Evolutionary conservation across 441 rosid genomes (phyloP).

Genomic region (Breynia disticha): DNA sequence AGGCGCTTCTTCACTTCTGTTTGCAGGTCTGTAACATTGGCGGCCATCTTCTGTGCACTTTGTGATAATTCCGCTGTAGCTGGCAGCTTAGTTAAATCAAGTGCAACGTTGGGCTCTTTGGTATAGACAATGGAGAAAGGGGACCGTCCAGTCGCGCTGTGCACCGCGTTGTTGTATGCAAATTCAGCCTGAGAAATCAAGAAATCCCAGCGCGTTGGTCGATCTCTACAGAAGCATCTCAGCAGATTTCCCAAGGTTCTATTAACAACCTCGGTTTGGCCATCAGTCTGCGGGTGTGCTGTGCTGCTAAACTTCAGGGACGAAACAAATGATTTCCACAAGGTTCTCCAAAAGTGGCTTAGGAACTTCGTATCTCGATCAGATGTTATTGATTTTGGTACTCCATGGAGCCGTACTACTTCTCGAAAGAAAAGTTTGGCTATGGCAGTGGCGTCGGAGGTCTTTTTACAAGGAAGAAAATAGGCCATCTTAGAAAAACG

Average conservation of each 20-base stretch:
- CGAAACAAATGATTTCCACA: background rate
- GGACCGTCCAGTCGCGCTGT: no score
- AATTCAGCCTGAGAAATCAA: no score
- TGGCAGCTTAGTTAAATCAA: background rate
- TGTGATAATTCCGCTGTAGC: background rate
- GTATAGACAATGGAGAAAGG: background rate
- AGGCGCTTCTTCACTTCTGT: background rate
- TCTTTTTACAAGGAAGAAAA: conserved; percentile 4
- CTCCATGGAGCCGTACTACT: background rate
- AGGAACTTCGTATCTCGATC: background rate
- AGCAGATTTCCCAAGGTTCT: fast-evolving
- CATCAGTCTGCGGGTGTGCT: no score
- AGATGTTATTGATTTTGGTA: conserved; percentile 1
- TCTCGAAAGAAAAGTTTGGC: background rate
- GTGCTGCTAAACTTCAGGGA: background rate
- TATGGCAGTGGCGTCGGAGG: background rate
- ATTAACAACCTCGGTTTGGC: background rate
- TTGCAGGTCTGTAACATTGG: background rate
- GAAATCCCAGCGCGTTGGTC: background rate
- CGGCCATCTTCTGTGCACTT: background rate
- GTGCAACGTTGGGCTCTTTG: background rate
- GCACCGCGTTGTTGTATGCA: no score
- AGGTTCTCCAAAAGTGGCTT: no score
- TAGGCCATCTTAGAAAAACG: background rate
- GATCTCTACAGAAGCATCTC: background rate